phyloP scores from a whole-genome alignment of 1,139 yeast genomes.

The Geotrichum histeridarum region DNA sequence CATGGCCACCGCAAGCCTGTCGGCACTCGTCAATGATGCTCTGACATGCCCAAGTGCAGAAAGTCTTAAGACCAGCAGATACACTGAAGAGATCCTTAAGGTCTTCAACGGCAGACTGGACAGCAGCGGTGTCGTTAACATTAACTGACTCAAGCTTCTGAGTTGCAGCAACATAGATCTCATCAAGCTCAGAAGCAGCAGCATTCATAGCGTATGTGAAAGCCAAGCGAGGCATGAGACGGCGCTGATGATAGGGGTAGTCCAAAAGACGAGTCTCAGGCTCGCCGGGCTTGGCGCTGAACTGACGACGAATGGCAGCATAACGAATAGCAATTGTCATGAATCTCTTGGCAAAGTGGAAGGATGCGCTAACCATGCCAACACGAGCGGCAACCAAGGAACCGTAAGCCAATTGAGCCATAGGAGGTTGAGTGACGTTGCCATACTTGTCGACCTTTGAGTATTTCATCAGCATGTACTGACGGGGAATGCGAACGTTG shows the following conservation, averaged over 20 bases:
- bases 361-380: conserved; percentile 77
- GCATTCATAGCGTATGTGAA: conserved; percentile 67
- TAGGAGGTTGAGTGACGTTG: conserved; percentile 57
- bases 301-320: conserved; percentile 83
- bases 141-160: conserved; percentile 43
- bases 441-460: conserved; percentile 66
- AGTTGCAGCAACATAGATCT: conserved; percentile 45
- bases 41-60: conserved; percentile 77
- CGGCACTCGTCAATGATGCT: conserved; percentile 74
- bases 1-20: conserved; percentile 92
- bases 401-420: conserved; percentile 79
- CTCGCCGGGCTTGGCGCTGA: conserved; percentile 44
- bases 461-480: conserved; percentile 72
- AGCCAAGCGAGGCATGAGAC: conserved; percentile 74
- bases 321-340: conserved; percentile 79
- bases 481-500: conserved; percentile 73
- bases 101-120: conserved; percentile 46
- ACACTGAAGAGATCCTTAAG: conserved; percentile 73
- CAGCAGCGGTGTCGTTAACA: conserved; percentile 33
- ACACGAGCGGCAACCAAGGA: conserved; percentile 85
- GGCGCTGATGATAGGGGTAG: conserved; percentile 78
- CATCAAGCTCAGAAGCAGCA: conserved; percentile 58
- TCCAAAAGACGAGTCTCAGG: conserved; percentile 49
- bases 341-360: conserved; percentile 68
- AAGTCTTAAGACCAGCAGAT: conserved; percentile 79